A percentile compares a stretch with the other conserved stretches of the same genome.
These are phyloP conservation scores for Nemania bipapillata DNA, from an alignment of 2,329 filamentous ascomycete genomes.

Conservation along the genomic window DNA sequence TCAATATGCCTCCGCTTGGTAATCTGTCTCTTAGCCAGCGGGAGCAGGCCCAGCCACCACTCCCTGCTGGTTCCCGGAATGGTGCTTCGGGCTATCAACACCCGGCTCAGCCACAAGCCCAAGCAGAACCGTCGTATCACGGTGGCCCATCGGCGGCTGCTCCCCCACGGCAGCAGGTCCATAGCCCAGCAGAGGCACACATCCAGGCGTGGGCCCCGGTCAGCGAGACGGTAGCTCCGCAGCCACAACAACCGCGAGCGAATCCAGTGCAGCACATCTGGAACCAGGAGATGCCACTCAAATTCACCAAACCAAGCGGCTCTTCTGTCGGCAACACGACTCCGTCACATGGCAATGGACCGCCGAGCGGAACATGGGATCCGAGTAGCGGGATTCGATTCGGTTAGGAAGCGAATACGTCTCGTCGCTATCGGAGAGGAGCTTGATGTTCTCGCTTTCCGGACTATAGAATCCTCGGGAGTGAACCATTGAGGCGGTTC, in stretches of 20 bases:
- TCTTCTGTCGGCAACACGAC: conserved; percentile 25
- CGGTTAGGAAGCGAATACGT: conserved; percentile 55
- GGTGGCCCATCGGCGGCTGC: conserved; percentile 40
- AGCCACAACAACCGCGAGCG: conserved; percentile 53
- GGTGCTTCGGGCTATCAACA: conserved; percentile 34
- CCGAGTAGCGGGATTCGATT: conserved; percentile 65
- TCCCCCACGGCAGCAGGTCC: conserved; percentile 46
- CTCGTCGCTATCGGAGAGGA: conserved; percentile 28
- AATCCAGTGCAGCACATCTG: conserved; percentile 68
- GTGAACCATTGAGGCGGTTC: no score
- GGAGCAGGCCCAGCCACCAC: conserved; percentile 15
- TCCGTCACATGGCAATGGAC: conserved; percentile 45
- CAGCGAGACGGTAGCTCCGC: conserved; percentile 63
- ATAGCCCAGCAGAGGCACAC: conserved; percentile 58
- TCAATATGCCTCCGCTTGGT: conserved; percentile 49
- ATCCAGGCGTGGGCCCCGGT: conserved; percentile 67
- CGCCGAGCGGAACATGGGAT: conserved; percentile 65
- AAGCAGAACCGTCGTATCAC: conserved; percentile 26
- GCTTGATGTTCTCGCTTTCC: background rate
- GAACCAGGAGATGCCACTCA: conserved; percentile 83
- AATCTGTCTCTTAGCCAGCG: conserved; percentile 45
- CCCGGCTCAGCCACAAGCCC: conserved; percentile 40
- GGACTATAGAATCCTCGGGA: background rate
- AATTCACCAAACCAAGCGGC: conserved; percentile 66
- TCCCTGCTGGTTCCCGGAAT: conserved; percentile 27